A percentile compares a stretch with the other conserved stretches of the same genome.
Conservation (phyloP, 257 asterid species). For the Nicotiana noctiflora region DNA sequence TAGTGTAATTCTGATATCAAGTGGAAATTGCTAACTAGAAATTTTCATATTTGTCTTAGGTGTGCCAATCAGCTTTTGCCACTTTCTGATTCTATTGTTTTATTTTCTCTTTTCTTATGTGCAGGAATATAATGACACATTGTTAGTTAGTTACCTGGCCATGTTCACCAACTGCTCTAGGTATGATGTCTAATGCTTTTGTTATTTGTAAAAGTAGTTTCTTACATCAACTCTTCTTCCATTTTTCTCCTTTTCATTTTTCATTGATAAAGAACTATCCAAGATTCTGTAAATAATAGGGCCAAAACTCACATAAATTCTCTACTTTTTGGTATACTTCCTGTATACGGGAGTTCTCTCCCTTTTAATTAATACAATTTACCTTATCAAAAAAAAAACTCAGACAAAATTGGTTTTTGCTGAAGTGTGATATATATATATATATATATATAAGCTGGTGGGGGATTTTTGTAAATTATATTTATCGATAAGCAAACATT, state of each 20-base stretch:
- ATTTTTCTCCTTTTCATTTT: background rate
- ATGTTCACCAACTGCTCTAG: conserved; percentile 98
- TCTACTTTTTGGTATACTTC: no score
- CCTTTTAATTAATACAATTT: no score
- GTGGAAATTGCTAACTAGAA: background rate
- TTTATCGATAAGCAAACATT: no score
- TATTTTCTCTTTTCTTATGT: conserved; percentile 9
- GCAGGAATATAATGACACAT: conserved; percentile 87
- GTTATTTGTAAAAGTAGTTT: background rate
- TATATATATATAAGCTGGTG: no score
- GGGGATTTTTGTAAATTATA: no score
- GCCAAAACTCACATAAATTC: background rate
- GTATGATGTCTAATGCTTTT: conserved; percentile 31
- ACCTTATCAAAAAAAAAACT: background rate
- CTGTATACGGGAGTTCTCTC: no score
- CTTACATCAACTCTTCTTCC: background rate
- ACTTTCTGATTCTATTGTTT: background rate
- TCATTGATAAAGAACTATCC: background rate
- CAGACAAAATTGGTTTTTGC: no score
- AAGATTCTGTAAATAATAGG: background rate
- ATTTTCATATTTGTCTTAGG: background rate
- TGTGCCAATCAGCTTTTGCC: background rate
- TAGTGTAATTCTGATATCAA: background rate
- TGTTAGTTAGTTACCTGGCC: conserved; percentile 75
- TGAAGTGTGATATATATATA: no score